These are phyloP conservation scores for Immersiporthe knoxdaviesiana DNA, from an alignment of 2,329 filamentous ascomycete genomes.

Conservation along the genomic window DNA sequence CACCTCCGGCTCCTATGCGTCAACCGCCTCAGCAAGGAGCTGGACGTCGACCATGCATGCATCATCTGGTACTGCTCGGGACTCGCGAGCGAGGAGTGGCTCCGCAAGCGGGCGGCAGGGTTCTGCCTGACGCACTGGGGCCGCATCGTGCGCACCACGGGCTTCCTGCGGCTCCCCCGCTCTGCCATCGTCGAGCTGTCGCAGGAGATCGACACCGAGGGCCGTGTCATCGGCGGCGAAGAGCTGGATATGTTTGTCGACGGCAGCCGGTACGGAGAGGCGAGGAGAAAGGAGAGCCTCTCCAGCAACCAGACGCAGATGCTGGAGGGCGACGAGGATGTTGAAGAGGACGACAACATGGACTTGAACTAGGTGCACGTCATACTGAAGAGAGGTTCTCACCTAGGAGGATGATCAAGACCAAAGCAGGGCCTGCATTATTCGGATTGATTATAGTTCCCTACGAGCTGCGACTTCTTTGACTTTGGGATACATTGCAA, in stretches of 20 bases:
- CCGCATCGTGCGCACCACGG: conserved; percentile 84
- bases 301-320: conserved; percentile 62
- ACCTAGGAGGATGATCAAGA: neutral
- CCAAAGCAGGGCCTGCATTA: neutral
- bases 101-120: conserved; percentile 81
- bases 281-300: conserved; percentile 60
- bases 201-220: conserved; percentile 90
- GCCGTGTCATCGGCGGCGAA: conserved; percentile 86
- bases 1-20: conserved; percentile 89
- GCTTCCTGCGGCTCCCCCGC: conserved; percentile 80
- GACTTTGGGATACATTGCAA: conserved; percentile 21
- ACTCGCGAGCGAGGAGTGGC: conserved; percentile 89
- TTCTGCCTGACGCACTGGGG: conserved; percentile 97
- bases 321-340: conserved; percentile 60
- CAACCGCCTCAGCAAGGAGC: conserved; percentile 83
- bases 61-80: conserved; percentile 95
- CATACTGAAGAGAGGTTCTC: conserved; percentile 13
- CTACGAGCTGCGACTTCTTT: neutral
- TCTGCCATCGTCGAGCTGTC: conserved; percentile 85
- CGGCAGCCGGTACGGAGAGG: conserved; percentile 43
- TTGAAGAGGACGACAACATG: conserved; percentile 66
- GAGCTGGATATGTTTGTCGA: conserved; percentile 67
- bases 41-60: conserved; percentile 93
- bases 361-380: conserved; percentile 50
- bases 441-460: neutral